A percentile compares a stretch with the other conserved stretches of the same genome.
Evolutionary conservation across 1,284 basidiomycete genomes (phyloP).

Genomic region (Sutorius eximius): DNA sequence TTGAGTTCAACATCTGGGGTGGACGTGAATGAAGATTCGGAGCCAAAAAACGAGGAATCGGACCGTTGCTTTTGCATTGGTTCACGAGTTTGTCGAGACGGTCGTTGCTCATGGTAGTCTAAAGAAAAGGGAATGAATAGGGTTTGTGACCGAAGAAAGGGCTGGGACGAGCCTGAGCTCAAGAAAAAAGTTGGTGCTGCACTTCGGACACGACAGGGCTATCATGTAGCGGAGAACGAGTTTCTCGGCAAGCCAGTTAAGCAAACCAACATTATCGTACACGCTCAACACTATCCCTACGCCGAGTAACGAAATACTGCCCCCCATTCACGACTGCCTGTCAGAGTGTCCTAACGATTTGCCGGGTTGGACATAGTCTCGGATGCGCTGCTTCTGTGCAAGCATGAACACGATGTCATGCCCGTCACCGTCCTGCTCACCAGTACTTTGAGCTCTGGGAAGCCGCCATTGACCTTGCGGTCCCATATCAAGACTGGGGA

Average conservation of each 20-base stretch:
- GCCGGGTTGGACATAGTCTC: conserved; percentile 78
- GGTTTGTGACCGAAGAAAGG: conserved; percentile 8
- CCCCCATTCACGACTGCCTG: conserved; percentile 26
- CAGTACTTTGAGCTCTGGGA: conserved; percentile 85
- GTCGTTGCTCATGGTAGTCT: conserved; percentile 51
- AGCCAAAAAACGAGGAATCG: conserved; percentile 17
- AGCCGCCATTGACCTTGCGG: conserved; percentile 83
- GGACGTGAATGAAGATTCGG: conserved; percentile 11
- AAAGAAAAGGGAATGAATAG: conserved; percentile 14
- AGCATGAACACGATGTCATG: conserved; percentile 6
- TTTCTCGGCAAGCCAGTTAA: conserved; percentile 9
- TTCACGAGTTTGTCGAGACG: conserved; percentile 60
- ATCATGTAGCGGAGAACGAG: conserved; percentile 22
- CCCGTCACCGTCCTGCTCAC: conserved; percentile 43
- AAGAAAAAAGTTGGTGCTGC: conserved; percentile 11
- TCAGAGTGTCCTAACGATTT: conserved; percentile 85
- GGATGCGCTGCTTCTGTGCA: conserved; percentile 79
- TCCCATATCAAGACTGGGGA: conserved; percentile 65
- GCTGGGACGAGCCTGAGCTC: conserved; percentile 24
- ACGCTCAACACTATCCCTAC: conserved; percentile 7
- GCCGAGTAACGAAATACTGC: background rate
- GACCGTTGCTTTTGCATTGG: conserved; percentile 72
- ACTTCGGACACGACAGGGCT: conserved; percentile 6
- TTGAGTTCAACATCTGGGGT: conserved; percentile 71
- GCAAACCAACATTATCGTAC: conserved; percentile 5